Base-by-base conservation (phyloP, 495 filamentous ascomycete species). In the Neurospora sp. region DNA sequence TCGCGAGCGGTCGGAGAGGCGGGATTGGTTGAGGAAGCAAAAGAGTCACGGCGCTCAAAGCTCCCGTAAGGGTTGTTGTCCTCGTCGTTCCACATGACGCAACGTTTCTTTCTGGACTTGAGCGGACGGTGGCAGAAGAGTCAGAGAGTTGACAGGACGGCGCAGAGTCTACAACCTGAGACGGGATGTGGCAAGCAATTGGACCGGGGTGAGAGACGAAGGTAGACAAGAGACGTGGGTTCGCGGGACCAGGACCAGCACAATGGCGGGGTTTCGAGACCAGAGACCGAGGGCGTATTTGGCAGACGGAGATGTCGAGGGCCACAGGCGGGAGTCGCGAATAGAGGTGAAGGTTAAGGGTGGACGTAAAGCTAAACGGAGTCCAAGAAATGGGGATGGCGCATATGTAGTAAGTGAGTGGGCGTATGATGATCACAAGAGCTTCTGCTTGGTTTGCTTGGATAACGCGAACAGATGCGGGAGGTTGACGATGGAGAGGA, bases 51-150 rank as follows among this genome's bases (percentile, higher is more conserved):
- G 75, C 92, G 91, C 80, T 94, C 92, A 84, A 94, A 96, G 81
- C 92, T 93, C 69, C 83, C 93, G 79, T 97, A 97, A 11, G 94
- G 94, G 77, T 97, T 97, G 82, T 97, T 97, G 72, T 89, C 87
- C 82, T 97, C 94, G 85, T 96, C 94, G 87, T 97, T 94, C 94
- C 91, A 93, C 91, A 86, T 86, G 72, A 74, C 81, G 79, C 73
- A 39, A 48, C 72, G 42, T 66, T 31, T 35, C 54, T 37, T 66
- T 37, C 54, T 66, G 54, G 27, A 8, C 54, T 66, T 66, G 54
- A 66, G 54, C 27, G 54, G 54, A 66, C 54, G 27, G 54, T 66
- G 27, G 54, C 54, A 66, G 54, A 1, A 66, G 54, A 66, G 27
- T 35, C 54, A 66, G 54, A 66, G 54, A 66, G 54, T 35, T 66